These are phyloP conservation scores for Cryomyces antarcticus DNA, from an alignment of 495 filamentous ascomycete species.

Conservation along the genomic window DNA sequence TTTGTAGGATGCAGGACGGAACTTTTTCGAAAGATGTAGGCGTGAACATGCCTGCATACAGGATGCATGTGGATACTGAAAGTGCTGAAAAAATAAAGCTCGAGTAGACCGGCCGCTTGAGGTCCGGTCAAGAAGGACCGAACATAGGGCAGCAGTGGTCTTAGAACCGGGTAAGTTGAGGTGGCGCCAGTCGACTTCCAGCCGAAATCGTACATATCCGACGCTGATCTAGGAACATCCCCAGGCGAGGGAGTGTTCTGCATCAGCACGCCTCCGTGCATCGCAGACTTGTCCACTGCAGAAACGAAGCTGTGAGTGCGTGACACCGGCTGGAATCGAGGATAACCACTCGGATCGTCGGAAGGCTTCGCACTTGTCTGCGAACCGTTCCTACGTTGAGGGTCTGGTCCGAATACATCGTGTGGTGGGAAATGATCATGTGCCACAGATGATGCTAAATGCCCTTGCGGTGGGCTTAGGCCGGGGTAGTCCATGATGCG, in stretches of 20 bases:
- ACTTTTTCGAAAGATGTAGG: constrained; percentile 19
- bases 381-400: not conserved
- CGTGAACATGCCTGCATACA: constrained; percentile 18
- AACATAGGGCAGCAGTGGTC: not conserved
- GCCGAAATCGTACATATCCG: not conserved
- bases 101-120: constrained; percentile 22
- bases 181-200: not conserved
- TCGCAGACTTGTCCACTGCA: not conserved
- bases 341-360: not conserved
- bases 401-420: not conserved
- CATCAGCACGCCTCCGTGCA: not conserved
- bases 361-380: not conserved
- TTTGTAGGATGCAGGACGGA: constrained; percentile 17
- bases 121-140: not conserved
- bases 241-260: not conserved
- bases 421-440: not conserved
- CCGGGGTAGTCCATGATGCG: not conserved
- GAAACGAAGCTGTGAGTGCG: not conserved
- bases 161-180: not conserved
- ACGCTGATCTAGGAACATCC: not conserved
- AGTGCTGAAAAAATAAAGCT: constrained; percentile 29
- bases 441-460: not conserved
- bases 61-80: constrained; percentile 24
- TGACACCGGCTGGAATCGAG: not conserved
- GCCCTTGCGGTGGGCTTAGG: not conserved